Evolutionary conservation across 2,329 filamentous ascomycete genomes (phyloP).

Genomic region (Aureobasidium melanogenum): DNA sequence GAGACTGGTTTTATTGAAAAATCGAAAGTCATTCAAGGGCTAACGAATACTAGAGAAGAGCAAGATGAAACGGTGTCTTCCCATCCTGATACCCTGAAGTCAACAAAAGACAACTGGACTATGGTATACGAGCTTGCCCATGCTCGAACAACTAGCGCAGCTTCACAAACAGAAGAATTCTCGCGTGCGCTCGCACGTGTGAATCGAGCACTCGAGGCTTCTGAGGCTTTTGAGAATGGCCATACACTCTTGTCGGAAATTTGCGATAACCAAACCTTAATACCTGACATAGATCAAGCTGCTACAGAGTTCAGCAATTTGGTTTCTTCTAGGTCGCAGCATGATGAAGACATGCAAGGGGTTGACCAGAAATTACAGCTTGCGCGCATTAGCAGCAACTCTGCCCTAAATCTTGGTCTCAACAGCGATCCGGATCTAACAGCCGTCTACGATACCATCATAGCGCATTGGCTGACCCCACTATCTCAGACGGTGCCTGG

Average conservation of each 20-base stretch:
- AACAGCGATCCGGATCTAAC: not conserved
- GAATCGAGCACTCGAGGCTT: not conserved
- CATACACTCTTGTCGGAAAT: slow-evolving; percentile 2
- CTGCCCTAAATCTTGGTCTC: slow-evolving; percentile 7
- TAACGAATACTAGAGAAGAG: not conserved
- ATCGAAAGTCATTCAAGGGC: not conserved
- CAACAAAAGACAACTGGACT: not conserved
- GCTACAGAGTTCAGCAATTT: slow-evolving; percentile 13
- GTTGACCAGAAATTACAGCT: not conserved
- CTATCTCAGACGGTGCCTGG: slow-evolving; percentile 19
- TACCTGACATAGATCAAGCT: slow-evolving; percentile 15
- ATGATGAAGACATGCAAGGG: not conserved
- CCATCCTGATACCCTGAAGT: not conserved
- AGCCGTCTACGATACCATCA: slow-evolving; percentile 18
- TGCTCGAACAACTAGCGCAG: not conserved
- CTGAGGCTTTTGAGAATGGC: not conserved
- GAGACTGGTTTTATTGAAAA: slow-evolving; percentile 16
- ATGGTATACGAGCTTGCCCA: slow-evolving; percentile 13
- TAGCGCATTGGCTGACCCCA: slow-evolving; percentile 20
- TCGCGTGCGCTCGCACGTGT: not conserved
- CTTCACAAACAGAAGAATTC: not conserved
- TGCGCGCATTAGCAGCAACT: slow-evolving; percentile 3
- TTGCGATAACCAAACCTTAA: slow-evolving; percentile 10
- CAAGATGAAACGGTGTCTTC: not conserved
- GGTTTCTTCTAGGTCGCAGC: not conserved